phyloP scores from a whole-genome alignment of 177 flowering plant species.

The Vitis hybrid region DNA sequence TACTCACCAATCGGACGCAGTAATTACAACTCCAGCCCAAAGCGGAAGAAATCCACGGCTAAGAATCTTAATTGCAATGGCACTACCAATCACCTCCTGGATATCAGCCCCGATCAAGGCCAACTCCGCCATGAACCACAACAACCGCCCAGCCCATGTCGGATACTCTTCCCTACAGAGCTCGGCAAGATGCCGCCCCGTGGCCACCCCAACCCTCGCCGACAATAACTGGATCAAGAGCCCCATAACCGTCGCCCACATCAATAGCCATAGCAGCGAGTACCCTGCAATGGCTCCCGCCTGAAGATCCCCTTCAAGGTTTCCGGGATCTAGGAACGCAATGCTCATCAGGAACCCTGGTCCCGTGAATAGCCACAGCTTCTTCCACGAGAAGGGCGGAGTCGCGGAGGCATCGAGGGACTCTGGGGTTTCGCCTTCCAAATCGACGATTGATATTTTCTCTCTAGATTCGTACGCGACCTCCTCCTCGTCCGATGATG shows the following conservation, averaged over 20 bases:
- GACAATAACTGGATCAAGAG: slow-evolving; percentile 59
- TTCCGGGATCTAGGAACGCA: slow-evolving; percentile 75
- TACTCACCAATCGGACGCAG: slow-evolving; percentile 60
- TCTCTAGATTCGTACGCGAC: slow-evolving; percentile 46
- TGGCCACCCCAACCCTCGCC: slow-evolving; percentile 71
- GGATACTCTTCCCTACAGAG: slow-evolving; percentile 74
- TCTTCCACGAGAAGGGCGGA: slow-evolving; percentile 69
- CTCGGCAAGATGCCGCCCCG: slow-evolving; percentile 73
- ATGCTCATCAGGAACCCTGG: slow-evolving; percentile 76
- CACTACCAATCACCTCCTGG: slow-evolving; percentile 78
- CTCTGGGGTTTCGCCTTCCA: slow-evolving; percentile 19
- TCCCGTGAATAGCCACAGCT: slow-evolving; percentile 70
- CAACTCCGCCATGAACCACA: slow-evolving; percentile 74
- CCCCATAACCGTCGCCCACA: slow-evolving; percentile 75
- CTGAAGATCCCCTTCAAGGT: slow-evolving; percentile 70
- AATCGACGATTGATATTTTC: slow-evolving; percentile 42
- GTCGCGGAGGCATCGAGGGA: not conserved
- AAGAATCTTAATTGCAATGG: slow-evolving; percentile 63
- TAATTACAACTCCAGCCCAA: slow-evolving; percentile 64
- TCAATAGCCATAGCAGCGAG: slow-evolving; percentile 60
- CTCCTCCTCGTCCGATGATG: slow-evolving; percentile 18
- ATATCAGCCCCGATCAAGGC: slow-evolving; percentile 71
- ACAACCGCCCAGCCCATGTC: slow-evolving; percentile 49
- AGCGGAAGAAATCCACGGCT: slow-evolving; percentile 59
- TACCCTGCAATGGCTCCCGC: slow-evolving; percentile 75